Percentiles rank a stretch among this genome's conserved stretches.
phyloP scores from a whole-genome alignment of 2,329 filamentous ascomycete genomes.

The Gremmenia infestans region DNA sequence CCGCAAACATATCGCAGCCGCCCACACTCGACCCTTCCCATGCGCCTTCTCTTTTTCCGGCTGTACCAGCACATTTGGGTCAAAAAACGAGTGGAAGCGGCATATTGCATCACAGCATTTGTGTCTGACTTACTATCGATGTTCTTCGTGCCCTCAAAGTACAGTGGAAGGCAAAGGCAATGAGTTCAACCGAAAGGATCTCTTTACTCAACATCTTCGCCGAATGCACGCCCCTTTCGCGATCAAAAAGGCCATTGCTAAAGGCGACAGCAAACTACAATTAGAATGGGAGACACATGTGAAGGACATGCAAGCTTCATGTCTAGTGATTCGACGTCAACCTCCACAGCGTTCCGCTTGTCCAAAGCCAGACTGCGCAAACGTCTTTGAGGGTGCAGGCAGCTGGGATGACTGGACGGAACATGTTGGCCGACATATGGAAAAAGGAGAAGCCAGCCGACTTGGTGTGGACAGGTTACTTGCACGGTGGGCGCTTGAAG shows the following conservation, averaged over 20 bases:
- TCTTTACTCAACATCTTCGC: slow-evolving; percentile 90
- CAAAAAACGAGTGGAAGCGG: slow-evolving; percentile 97
- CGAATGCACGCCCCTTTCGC: slow-evolving; percentile 82
- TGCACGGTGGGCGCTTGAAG: slow-evolving; percentile 57
- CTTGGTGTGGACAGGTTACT: slow-evolving; percentile 55
- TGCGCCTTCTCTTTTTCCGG: slow-evolving; percentile 84
- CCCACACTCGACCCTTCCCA: slow-evolving; percentile 69
- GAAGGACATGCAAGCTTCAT: slow-evolving; percentile 67
- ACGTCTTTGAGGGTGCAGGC: slow-evolving; percentile 62
- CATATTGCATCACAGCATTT: slow-evolving; percentile 91
- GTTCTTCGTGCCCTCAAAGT: slow-evolving; percentile 54
- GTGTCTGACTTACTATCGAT: slow-evolving; percentile 60
- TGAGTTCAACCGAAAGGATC: slow-evolving; percentile 89
- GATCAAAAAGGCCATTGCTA: slow-evolving; percentile 52
- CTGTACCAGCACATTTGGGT: slow-evolving; percentile 77
- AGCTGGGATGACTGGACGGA: slow-evolving; percentile 92
- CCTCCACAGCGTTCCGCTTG: slow-evolving; percentile 70
- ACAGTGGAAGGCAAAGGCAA: slow-evolving; percentile 53
- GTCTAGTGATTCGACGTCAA: slow-evolving; percentile 63
- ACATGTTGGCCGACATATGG: slow-evolving; percentile 85
- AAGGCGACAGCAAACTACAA: slow-evolving; percentile 55
- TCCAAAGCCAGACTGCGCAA: slow-evolving; percentile 64
- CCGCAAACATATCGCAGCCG: slow-evolving; percentile 62
- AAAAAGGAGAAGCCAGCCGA: slow-evolving; percentile 58
- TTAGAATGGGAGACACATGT: slow-evolving; percentile 60